These are phyloP conservation scores for Cytospora leucostoma DNA, from an alignment of 2,329 filamentous ascomycete species.

Conservation along the genomic window DNA sequence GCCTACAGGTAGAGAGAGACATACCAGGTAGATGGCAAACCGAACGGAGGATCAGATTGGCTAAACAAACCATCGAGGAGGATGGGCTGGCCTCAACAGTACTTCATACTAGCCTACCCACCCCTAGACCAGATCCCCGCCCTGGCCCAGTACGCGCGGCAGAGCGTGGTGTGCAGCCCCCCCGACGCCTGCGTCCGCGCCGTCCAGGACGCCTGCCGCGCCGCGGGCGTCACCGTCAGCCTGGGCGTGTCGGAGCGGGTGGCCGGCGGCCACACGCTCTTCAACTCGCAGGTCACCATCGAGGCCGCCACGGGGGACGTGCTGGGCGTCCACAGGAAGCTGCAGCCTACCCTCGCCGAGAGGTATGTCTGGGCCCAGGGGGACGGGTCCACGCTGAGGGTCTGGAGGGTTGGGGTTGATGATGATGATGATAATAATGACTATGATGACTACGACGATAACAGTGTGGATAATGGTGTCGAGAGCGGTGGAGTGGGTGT, in stretches of 20 bases:
- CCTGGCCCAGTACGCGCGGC: constrained; percentile 30
- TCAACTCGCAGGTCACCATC: constrained; percentile 36
- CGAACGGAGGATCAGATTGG: too few relatives aligned
- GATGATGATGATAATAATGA: not conserved
- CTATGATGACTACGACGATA: constrained; percentile 20
- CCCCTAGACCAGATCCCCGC: constrained; percentile 30
- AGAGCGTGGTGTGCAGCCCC: constrained; percentile 30
- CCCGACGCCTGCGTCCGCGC: constrained; percentile 27
- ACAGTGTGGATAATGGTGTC: too few relatives aligned
- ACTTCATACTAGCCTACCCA: constrained; percentile 33
- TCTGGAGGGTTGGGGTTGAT: constrained; percentile 24
- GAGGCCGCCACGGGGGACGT: constrained; percentile 32
- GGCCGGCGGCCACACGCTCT: constrained; percentile 33
- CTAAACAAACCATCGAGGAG: too few relatives aligned
- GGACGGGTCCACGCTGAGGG: constrained; percentile 33
- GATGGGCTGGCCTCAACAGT: constrained; percentile 21
- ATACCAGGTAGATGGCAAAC: too few relatives aligned
- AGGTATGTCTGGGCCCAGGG: constrained; percentile 37
- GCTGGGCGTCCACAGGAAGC: constrained; percentile 36
- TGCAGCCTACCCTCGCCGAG: constrained; percentile 38
- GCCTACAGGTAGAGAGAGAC: too few relatives aligned
- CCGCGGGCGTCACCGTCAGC: constrained; percentile 28
- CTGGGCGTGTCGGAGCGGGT: constrained; percentile 35
- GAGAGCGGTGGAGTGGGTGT: too few relatives aligned
- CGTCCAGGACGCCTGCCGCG: constrained; percentile 30